These are phyloP conservation scores for Cercophora scortea DNA, from an alignment of 495 filamentous ascomycete genomes.

Conservation along the genomic window DNA sequence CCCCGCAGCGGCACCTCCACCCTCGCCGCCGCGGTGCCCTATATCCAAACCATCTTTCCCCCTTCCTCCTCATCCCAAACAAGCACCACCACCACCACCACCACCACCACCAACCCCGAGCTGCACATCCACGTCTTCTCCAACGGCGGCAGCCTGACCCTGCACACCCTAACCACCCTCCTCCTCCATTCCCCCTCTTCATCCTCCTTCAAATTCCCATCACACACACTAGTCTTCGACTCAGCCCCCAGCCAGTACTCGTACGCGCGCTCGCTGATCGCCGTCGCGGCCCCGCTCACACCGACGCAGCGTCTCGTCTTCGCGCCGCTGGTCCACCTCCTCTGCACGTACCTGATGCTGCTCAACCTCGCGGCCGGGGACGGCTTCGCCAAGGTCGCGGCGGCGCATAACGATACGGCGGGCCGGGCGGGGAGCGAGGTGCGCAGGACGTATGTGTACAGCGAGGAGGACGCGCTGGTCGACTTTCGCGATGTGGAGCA, in stretches of 20 bases:
- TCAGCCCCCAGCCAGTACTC: conserved; percentile 30
- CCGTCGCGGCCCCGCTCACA: conserved; percentile 19
- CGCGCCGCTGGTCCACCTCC: conserved; percentile 20
- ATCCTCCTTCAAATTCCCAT: conserved; percentile 7
- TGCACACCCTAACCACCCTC: conserved; percentile 15
- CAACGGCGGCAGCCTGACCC: conserved; percentile 33
- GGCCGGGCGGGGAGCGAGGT: conserved; percentile 20
- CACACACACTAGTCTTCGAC: conserved; percentile 30
- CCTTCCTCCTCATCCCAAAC: background rate
- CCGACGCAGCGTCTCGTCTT: conserved; percentile 7
- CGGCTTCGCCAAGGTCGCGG: conserved; percentile 2
- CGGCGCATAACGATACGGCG: conserved; percentile 22
- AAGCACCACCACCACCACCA: no score
- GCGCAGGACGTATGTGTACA: conserved; percentile 35
- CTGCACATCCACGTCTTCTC: conserved; percentile 37
- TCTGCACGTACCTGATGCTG: conserved; percentile 6
- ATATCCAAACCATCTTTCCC: conserved; percentile 10
- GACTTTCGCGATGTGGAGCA: conserved; percentile 30
- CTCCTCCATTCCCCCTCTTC: background rate
- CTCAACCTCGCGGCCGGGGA: no score
- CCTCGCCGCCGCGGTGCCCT: conserved; percentile 11
- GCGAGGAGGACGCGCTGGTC: conserved; percentile 31
- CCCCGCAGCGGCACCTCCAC: conserved; percentile 1
- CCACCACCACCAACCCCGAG: conserved; percentile 8
- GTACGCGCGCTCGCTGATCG: conserved; percentile 17